These are phyloP conservation scores for Mycena capillaripes DNA, from an alignment of 768 basidiomycete genomes.

Conservation along the genomic window DNA sequence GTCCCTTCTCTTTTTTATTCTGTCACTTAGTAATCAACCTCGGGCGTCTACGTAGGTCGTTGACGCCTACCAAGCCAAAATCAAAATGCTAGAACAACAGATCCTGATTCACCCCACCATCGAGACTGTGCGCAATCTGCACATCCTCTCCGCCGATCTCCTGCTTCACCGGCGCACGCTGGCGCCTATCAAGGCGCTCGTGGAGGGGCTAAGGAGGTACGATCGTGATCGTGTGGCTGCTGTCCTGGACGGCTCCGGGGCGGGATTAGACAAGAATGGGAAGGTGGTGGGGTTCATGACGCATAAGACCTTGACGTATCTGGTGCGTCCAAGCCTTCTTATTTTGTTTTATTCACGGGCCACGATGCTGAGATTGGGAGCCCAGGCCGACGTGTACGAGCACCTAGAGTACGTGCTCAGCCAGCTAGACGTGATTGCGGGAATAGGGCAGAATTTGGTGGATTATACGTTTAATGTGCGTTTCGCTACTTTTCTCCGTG, in stretches of 20 bases:
- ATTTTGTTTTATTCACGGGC: too few relatives aligned
- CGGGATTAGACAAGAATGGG: slow-evolving; percentile 41
- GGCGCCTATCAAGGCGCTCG: slow-evolving; percentile 76
- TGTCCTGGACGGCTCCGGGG: slow-evolving; percentile 57
- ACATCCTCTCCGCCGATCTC: slow-evolving; percentile 82
- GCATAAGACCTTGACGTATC: slow-evolving; percentile 76
- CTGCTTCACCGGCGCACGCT: slow-evolving; percentile 81
- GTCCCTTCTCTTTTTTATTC: background rate
- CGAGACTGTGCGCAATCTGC: slow-evolving; percentile 72
- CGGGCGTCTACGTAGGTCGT: slow-evolving; percentile 53
- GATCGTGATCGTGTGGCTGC: slow-evolving; percentile 78
- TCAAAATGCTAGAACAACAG: slow-evolving; percentile 70
- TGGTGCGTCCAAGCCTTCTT: slow-evolving; percentile 53
- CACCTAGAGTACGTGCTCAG: slow-evolving; percentile 81
- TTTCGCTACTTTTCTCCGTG: slow-evolving; percentile 11
- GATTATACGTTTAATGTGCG: slow-evolving; percentile 82
- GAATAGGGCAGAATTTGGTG: slow-evolving; percentile 79
- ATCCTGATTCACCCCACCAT: slow-evolving; percentile 74
- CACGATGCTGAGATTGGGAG: too few relatives aligned
- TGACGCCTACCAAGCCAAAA: slow-evolving; percentile 74
- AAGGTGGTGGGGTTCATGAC: slow-evolving; percentile 75
- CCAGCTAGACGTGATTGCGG: slow-evolving; percentile 80
- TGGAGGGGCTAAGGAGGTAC: slow-evolving; percentile 78
- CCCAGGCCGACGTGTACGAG: slow-evolving; percentile 84
- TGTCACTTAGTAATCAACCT: too few relatives aligned